Evolutionary conservation across 2,329 filamentous ascomycete species (phyloP).

Genomic region (Fusarium graminum): DNA sequence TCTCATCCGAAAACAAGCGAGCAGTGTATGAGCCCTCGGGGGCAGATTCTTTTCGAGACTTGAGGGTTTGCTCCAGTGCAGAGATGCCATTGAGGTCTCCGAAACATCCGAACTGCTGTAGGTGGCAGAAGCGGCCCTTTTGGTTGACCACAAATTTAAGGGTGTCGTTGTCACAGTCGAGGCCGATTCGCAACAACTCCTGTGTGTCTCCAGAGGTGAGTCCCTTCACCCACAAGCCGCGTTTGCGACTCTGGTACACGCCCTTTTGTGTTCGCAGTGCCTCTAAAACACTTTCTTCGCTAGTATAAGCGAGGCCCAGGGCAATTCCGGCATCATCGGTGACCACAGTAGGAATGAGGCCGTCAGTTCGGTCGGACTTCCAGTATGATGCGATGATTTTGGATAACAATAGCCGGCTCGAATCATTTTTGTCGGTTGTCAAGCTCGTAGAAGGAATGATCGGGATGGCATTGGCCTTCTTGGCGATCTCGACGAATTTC

Average conservation of each 20-base stretch:
- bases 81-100: conserved; percentile 85
- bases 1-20: conserved; percentile 89
- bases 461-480: conserved; percentile 72
- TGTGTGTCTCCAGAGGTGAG: conserved; percentile 95
- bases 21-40: conserved; percentile 94
- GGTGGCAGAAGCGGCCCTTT: conserved; percentile 92
- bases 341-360: conserved; percentile 89
- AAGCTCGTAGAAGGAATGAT: conserved; percentile 79
- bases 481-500: conserved; percentile 61
- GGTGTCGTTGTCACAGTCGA: conserved; percentile 95
- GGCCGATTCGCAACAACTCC: conserved; percentile 83
- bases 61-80: conserved; percentile 87
- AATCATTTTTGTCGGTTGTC: conserved; percentile 74
- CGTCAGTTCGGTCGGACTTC: conserved; percentile 84
- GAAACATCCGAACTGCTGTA: conserved; percentile 93
- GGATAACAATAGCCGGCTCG: conserved; percentile 69
- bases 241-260: conserved; percentile 96
- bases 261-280: conserved; percentile 82
- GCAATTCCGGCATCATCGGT: conserved; percentile 88
- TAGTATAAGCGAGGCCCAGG: conserved; percentile 94
- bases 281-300: conserved; percentile 87
- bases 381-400: conserved; percentile 81
- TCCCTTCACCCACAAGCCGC: conserved; percentile 96
- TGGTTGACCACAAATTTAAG: conserved; percentile 91
- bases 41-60: conserved; percentile 83